Base-by-base conservation (phyloP, 495 filamentous ascomycete species). In the Lophiostoma macrostomum region DNA sequence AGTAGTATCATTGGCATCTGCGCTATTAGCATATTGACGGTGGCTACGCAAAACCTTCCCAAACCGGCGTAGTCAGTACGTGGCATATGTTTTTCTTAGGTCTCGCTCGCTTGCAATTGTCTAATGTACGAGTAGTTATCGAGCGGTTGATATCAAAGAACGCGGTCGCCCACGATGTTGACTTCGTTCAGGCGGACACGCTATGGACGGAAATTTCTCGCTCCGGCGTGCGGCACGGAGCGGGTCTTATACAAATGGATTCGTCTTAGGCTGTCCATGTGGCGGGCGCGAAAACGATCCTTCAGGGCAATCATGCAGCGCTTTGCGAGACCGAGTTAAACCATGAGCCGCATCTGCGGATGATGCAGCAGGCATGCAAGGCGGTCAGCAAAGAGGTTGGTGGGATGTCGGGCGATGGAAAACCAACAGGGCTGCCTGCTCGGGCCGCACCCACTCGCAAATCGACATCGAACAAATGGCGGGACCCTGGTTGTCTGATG, bases 391-490 rank as follows among this genome's bases (percentile, higher is more conserved):
- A 1, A 37, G 19, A 19, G 30, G n/a, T n/a, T 48, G 18, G 44
- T 31, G 1, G n/a, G 42, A 18, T 32, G 28, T 14, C 42, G 42
- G 27, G 31, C 30, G 13, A 35, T 44, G 30, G 30, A 25, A 42
- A 28, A 13, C 50, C 50, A 53, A 53, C 50, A 53, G 39, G 39
- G 50, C 50, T 46, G 37, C 49, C 49, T 44, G 50, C 50, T 53
- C 50, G 50, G 39, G 35, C 50, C 50, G 50, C 31, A 52, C 50
- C 50, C 50, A 53, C 40, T 53, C 39, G 50, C 28, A 46, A 34
- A 45, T 53, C 50, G 50, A 53, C 40, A n/a, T n/a, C n/a, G n/a
- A n/a, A n/a, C n/a, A n/a, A n/a, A n/a, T n/a, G n/a, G n/a, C n/a
- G n/a, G n/a, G n/a, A n/a, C n/a, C n/a, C n/a, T n/a, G n/a, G n/a